Evolutionary conservation across 305 asterid species (phyloP).

Genomic region (Fraxinus xanthoxyloides): DNA sequence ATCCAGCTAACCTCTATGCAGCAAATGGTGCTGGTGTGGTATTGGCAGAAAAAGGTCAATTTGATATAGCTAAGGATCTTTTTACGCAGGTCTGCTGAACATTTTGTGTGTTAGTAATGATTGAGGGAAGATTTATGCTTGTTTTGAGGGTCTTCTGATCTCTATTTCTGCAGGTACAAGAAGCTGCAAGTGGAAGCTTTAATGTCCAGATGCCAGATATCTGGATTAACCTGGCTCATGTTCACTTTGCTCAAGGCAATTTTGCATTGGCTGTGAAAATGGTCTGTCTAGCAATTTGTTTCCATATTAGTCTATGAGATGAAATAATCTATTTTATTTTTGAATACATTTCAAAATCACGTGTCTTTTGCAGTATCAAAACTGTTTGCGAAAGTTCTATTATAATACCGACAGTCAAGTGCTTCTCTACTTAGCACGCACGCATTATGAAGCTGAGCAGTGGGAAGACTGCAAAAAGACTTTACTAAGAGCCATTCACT

Average conservation of each 20-base stretch:
- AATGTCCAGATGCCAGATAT: conserved; percentile 96
- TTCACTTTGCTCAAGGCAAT: conserved; percentile 97
- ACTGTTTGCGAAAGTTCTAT: conserved; percentile 89
- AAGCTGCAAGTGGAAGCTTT: conserved; percentile 95
- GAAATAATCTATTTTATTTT: conserved; percentile 7
- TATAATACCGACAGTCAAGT: conserved; percentile 89
- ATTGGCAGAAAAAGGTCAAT: conserved; percentile 92
- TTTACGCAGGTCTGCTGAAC: conserved; percentile 80
- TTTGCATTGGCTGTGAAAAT: conserved; percentile 92
- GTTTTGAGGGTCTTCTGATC: conserved; percentile 17
- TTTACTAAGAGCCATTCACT: conserved; percentile 88
- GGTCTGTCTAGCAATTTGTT: conserved; percentile 43
- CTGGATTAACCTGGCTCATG: conserved; percentile 98
- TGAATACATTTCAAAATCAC: conserved; percentile 18
- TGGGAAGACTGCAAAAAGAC: conserved; percentile 99
- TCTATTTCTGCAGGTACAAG: conserved; percentile 75
- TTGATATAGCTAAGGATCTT: conserved; percentile 93
- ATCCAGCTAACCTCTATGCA: conserved; percentile 88
- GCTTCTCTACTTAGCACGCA: conserved; percentile 94
- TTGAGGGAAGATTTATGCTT: conserved; percentile 15
- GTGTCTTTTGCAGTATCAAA: conserved; percentile 74
- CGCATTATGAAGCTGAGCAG: conserved; percentile 99
- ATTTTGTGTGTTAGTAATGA: conserved; percentile 19
- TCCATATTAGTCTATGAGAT: conserved; percentile 13
- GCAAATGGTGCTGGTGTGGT: conserved; percentile 99